These are phyloP conservation scores for Geoglossum cookeanum DNA, from an alignment of 2,329 filamentous ascomycete genomes.

Conservation along the genomic window DNA sequence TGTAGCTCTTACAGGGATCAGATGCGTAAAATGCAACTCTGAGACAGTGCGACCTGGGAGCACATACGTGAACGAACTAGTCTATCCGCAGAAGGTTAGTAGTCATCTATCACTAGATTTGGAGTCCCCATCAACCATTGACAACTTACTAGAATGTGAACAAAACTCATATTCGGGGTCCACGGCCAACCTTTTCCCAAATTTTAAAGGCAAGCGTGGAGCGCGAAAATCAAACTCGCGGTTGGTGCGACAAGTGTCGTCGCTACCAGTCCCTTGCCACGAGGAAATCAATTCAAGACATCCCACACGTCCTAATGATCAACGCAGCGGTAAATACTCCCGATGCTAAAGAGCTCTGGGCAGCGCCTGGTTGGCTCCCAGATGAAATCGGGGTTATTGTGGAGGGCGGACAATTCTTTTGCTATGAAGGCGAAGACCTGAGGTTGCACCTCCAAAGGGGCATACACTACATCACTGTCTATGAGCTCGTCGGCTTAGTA, in stretches of 20 bases:
- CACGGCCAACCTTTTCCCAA: constrained; percentile 53
- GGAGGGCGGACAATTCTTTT: constrained; percentile 80
- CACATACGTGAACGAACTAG: constrained; percentile 67
- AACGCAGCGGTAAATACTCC: constrained; percentile 58
- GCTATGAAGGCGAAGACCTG: constrained; percentile 83
- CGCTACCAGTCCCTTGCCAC: constrained; percentile 78
- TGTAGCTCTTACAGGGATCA: constrained; percentile 51
- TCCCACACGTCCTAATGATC: constrained; percentile 74
- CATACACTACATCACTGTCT: constrained; percentile 66
- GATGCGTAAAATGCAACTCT: constrained; percentile 71
- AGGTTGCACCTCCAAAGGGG: constrained; percentile 61
- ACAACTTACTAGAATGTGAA: constrained; percentile 8
- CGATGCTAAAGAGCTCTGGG: constrained; percentile 68
- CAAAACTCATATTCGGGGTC: constrained; percentile 30
- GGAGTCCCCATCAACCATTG: not conserved
- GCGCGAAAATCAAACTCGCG: constrained; percentile 68
- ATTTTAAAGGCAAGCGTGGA: constrained; percentile 87
- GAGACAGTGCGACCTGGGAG: constrained; percentile 66
- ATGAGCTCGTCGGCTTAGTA: constrained; percentile 78
- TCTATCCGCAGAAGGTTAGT: constrained; percentile 45
- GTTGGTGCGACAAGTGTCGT: constrained; percentile 84
- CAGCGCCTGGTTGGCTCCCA: constrained; percentile 75
- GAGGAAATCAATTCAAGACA: constrained; percentile 61
- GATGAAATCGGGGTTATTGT: constrained; percentile 87
- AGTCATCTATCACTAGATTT: constrained; percentile 7